phyloP scores from a whole-genome alignment of 768 basidiomycete genomes.

The Leccinum longicurvipes region DNA sequence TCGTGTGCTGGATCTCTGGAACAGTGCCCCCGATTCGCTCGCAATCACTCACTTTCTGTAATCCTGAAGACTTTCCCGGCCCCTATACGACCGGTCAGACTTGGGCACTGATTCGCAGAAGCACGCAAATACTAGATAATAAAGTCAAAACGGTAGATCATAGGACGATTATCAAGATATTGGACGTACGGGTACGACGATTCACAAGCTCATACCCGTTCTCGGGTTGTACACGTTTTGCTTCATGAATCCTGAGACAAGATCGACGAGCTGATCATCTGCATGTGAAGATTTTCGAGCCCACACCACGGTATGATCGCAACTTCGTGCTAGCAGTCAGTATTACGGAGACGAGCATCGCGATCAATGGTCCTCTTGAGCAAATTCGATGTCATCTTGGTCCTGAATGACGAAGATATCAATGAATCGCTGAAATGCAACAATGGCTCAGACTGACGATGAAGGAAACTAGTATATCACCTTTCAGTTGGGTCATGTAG shows the following conservation, averaged over 20 bases:
- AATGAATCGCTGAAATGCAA: background rate
- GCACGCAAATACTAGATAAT: conserved; percentile 81
- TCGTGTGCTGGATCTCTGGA: conserved; percentile 97
- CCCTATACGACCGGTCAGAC: conserved; percentile 95
- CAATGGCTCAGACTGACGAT: conserved; percentile 56
- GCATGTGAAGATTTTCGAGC: conserved; percentile 99
- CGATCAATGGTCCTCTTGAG: conserved; percentile 98
- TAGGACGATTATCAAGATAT: background rate
- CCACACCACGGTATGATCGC: conserved; percentile 94
- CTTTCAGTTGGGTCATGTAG: conserved; percentile 96
- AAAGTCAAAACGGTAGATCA: background rate
- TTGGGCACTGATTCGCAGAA: conserved; percentile 95
- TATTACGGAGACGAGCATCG: conserved; percentile 98
- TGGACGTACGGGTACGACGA: conserved; percentile 84
- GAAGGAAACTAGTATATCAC: conserved; percentile 97
- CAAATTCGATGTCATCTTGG: conserved; percentile 98
- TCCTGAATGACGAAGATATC: conserved; percentile 44
- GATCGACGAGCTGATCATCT: conserved; percentile 88
- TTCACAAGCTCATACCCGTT: conserved; percentile 97
- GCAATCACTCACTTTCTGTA: conserved; percentile 98
- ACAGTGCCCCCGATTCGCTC: conserved; percentile 98
- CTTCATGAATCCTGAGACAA: conserved; percentile 98
- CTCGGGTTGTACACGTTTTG: conserved; percentile 98
- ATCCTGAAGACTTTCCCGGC: conserved; percentile 97
- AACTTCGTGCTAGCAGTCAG: conserved; percentile 98